A percentile compares a stretch with the other conserved stretches of the same genome.
These are phyloP conservation scores for Coemansia sp. DNA, from an alignment of 192 early-diverging fungal species.

Conservation along the genomic window DNA sequence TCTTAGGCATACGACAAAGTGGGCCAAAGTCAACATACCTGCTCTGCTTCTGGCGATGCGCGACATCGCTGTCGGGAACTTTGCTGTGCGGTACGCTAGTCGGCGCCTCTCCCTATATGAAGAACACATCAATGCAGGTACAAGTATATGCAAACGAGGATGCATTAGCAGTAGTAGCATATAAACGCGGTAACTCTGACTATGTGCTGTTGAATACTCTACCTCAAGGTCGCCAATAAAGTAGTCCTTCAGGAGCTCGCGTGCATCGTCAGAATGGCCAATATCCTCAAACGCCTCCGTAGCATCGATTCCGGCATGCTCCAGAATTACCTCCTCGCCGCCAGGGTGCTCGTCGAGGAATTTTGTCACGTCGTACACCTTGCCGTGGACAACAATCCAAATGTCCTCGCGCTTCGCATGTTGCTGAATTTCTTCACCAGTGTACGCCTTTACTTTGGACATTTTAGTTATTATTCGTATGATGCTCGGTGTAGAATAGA, in stretches of 20 bases:
- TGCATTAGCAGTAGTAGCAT: background rate
- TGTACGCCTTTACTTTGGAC: constrained; percentile 62
- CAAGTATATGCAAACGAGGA: background rate
- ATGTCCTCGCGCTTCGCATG: constrained; percentile 77
- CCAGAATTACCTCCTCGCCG: constrained; percentile 95
- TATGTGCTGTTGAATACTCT: background rate
- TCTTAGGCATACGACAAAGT: background rate
- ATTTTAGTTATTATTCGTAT: constrained; percentile 27
- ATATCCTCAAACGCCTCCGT: constrained; percentile 96
- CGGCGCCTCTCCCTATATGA: constrained; percentile 35
- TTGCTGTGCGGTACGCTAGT: constrained; percentile 14
- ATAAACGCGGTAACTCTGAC: constrained; percentile 11
- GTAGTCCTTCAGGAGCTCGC: constrained; percentile 76
- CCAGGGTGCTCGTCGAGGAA: constrained; percentile 96
- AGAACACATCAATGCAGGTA: background rate
- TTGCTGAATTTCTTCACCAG: constrained; percentile 68
- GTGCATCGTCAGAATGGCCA: constrained; percentile 95
- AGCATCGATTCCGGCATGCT: constrained; percentile 88
- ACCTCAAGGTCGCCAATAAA: constrained; percentile 76
- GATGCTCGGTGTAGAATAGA: no score
- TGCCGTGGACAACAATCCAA: constrained; percentile 80
- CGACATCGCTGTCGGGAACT: constrained; percentile 15
- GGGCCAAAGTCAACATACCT: constrained; percentile 27
- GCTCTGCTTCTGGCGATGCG: constrained; percentile 49
- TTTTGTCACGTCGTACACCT: constrained; percentile 80